Evolutionary conservation across 208 protist genomes (phyloP).

Genomic region (Trypanosoma congolense): DNA sequence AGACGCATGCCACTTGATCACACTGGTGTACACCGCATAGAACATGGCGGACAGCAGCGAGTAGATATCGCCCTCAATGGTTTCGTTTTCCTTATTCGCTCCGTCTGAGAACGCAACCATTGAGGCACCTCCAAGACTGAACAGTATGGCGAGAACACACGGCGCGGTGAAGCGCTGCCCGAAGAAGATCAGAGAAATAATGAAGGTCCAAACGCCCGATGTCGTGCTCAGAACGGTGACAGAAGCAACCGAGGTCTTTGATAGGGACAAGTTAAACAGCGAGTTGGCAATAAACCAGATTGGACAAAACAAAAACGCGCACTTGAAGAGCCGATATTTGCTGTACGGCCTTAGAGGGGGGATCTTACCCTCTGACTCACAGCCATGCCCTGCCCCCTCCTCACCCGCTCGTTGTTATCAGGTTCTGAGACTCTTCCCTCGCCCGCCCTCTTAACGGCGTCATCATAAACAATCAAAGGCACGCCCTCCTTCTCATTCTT

Average conservation of each 20-base stretch:
- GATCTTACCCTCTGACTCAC: conserved; percentile 22
- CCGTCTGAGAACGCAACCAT: conserved; percentile 68
- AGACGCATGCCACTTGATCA: conserved; percentile 71
- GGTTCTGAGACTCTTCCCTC: neutral
- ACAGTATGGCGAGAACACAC: conserved; percentile 47
- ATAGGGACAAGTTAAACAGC: conserved; percentile 88
- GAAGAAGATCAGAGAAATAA: conserved; percentile 73
- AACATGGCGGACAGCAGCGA: conserved; percentile 82
- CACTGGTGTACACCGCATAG: conserved; percentile 85
- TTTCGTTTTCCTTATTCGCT: conserved; percentile 22
- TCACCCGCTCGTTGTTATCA: neutral
- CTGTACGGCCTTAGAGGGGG: conserved; percentile 60
- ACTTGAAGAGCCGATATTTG: conserved; percentile 58
- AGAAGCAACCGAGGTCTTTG: conserved; percentile 79
- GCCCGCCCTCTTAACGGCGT: conserved; percentile 9
- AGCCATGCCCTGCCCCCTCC: neutral
- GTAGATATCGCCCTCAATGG: conserved; percentile 56
- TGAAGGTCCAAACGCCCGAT: conserved; percentile 80
- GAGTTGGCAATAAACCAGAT: conserved; percentile 91
- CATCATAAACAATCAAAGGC: conserved; percentile 57
- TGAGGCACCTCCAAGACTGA: conserved; percentile 62
- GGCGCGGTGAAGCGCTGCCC: conserved; percentile 40
- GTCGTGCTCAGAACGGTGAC: conserved; percentile 87
- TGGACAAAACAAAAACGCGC: conserved; percentile 73
- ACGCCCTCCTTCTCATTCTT: conserved; percentile 28